Evolutionary conservation across 2,329 filamentous ascomycete genomes (phyloP).

Genomic region (Paraconiothyrium brasiliense): DNA sequence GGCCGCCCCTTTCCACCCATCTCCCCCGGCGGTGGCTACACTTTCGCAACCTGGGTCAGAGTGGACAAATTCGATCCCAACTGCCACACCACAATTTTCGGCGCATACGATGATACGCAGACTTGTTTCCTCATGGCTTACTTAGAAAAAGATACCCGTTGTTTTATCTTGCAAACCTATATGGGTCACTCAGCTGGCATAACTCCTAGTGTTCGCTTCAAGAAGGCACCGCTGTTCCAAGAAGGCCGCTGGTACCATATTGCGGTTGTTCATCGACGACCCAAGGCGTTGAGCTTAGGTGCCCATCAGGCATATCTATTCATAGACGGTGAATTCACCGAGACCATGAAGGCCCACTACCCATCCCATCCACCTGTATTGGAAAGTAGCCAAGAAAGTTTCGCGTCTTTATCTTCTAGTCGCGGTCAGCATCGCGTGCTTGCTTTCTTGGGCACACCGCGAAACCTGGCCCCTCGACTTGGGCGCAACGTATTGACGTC

Average conservation of each 20-base stretch:
- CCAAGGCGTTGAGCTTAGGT: constrained; percentile 70
- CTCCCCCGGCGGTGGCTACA: constrained; percentile 80
- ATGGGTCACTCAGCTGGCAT: constrained; percentile 72
- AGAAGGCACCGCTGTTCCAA: constrained; percentile 81
- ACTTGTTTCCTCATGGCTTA: constrained; percentile 95
- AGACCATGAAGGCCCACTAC: constrained; percentile 90
- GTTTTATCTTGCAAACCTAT: constrained; percentile 96
- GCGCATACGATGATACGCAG: constrained; percentile 89
- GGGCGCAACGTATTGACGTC: constrained; percentile 78
- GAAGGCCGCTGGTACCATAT: constrained; percentile 91
- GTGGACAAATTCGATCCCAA: constrained; percentile 86
- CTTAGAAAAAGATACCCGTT: constrained; percentile 89
- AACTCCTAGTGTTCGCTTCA: constrained; percentile 92
- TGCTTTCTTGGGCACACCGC: constrained; percentile 91
- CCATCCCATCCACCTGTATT: constrained; percentile 76
- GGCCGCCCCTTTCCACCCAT: constrained; percentile 85
- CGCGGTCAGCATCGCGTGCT: constrained; percentile 76
- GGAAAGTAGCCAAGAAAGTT: constrained; percentile 71
- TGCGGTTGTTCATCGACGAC: constrained; percentile 82
- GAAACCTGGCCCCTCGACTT: constrained; percentile 80
- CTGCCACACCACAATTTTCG: constrained; percentile 94
- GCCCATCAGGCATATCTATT: constrained; percentile 87
- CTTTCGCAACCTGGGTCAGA: constrained; percentile 86
- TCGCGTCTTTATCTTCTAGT: constrained; percentile 70
- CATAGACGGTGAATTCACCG: constrained; percentile 91